A percentile compares a stretch with the other conserved stretches of the same genome.
These are phyloP conservation scores for Astrocystis sublimbata DNA, from an alignment of 495 filamentous ascomycete species.

Conservation along the genomic window DNA sequence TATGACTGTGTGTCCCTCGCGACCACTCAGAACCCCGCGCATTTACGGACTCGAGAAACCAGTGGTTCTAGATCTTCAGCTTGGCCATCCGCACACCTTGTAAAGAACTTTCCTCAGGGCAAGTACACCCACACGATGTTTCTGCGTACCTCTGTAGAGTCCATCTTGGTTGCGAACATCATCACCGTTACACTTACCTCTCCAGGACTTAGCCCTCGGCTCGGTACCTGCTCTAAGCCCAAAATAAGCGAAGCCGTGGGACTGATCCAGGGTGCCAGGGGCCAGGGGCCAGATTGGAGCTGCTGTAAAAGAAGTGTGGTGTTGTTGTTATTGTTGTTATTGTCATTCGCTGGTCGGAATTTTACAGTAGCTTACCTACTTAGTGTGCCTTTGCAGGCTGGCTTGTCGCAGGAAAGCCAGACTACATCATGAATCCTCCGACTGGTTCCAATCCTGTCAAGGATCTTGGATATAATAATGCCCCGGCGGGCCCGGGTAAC, in stretches of 20 bases:
- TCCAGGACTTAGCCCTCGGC: background rate
- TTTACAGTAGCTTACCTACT: background rate
- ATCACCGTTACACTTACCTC: background rate
- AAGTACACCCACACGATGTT: too few species aligned
- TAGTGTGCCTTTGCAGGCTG: too few species aligned
- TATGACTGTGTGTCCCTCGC: slow-evolving; percentile 5
- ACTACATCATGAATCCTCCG: background rate
- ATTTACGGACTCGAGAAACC: background rate
- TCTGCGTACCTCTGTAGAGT: too few species aligned
- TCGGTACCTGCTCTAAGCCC: background rate
- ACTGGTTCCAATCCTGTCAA: background rate
- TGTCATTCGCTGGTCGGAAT: background rate
- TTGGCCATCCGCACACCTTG: background rate
- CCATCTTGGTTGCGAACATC: background rate
- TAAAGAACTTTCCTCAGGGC: background rate
- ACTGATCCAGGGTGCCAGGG: too few species aligned
- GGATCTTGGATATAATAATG: background rate
- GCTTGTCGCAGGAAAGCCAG: background rate
- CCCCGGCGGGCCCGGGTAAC: background rate
- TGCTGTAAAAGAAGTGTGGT: too few species aligned
- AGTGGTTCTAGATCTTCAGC: background rate
- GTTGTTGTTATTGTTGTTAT: too few species aligned
- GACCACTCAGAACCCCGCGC: slow-evolving; percentile 13
- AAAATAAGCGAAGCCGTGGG: too few species aligned
- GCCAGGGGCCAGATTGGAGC: too few species aligned